Evolutionary conservation across 78 protist genomes (phyloP).

Genomic region (Polysphondylium violaceum): DNA sequence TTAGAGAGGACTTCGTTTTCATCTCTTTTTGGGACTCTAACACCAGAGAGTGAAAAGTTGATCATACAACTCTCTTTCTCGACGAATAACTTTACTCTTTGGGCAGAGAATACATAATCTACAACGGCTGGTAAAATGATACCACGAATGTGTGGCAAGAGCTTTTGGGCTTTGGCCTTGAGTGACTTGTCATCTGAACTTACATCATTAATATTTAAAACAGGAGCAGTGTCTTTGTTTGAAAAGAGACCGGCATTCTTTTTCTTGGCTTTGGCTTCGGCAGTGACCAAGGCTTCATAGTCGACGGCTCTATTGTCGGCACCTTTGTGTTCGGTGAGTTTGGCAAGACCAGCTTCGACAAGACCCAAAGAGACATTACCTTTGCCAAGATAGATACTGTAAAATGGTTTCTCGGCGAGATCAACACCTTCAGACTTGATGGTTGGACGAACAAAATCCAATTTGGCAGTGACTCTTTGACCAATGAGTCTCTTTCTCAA

Average conservation of each 20-base stretch:
- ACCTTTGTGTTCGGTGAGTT: constrained; percentile 54
- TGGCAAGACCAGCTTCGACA: constrained; percentile 75
- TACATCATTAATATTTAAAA: constrained; percentile 44
- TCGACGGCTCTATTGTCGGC: constrained; percentile 72
- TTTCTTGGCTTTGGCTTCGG: constrained; percentile 83
- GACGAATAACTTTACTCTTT: constrained; percentile 70
- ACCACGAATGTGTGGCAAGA: constrained; percentile 61
- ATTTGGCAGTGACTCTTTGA: constrained; percentile 48
- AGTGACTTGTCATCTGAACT: constrained; percentile 57
- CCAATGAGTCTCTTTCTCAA: constrained; percentile 76
- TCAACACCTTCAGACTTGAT: background rate
- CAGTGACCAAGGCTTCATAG: constrained; percentile 71
- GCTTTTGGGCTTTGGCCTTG: constrained; percentile 58
- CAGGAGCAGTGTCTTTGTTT: constrained; percentile 46
- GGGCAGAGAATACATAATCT: constrained; percentile 77
- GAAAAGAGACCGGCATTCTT: constrained; percentile 38
- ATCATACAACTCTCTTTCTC: constrained; percentile 73
- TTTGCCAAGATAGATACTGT: constrained; percentile 68
- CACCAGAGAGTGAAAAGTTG: constrained; percentile 60
- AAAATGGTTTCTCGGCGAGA: constrained; percentile 83
- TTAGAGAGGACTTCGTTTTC: constrained; percentile 46
- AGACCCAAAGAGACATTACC: constrained; percentile 75
- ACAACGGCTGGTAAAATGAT: constrained; percentile 10
- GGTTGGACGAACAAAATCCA: constrained; percentile 67
- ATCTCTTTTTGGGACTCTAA: constrained; percentile 52